phyloP scores from a whole-genome alignment of 257 asterid genomes.

The Solanum phureja region DNA sequence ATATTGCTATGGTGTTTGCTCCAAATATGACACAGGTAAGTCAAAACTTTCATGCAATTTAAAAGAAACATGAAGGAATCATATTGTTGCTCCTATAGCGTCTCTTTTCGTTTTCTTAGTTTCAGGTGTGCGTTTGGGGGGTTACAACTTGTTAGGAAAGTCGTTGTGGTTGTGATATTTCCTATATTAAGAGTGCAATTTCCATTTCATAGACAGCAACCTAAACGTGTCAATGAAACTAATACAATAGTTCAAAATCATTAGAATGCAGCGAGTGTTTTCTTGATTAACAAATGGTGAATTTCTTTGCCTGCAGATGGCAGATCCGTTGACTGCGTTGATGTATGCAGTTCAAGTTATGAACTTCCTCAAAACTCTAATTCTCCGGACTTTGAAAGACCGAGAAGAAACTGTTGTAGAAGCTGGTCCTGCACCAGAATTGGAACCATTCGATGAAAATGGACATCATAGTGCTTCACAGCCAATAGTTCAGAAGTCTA shows the following conservation, averaged over 20 bases:
- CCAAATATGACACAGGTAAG: slow-evolving; percentile 90
- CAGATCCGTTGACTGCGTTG: slow-evolving; percentile 64
- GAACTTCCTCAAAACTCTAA: slow-evolving; percentile 62
- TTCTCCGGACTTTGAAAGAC: slow-evolving; percentile 36
- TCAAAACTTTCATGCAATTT: background rate
- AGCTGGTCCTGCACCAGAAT: slow-evolving; percentile 13
- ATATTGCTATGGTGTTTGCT: slow-evolving; percentile 85
- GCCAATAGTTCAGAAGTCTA: background rate
- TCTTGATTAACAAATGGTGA: background rate
- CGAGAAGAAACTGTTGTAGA: slow-evolving; percentile 37
- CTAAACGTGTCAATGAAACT: background rate
- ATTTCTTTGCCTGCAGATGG: slow-evolving; percentile 38
- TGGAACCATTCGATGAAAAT: slow-evolving; percentile 41
- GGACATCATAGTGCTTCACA: slow-evolving; percentile 14
- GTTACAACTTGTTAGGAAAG: background rate
- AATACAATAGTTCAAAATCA: background rate
- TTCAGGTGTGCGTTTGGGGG: background rate
- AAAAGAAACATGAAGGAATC: background rate
- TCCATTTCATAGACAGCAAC: background rate
- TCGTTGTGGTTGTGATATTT: background rate
- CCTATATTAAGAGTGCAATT: background rate
- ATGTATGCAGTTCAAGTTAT: slow-evolving; percentile 69
- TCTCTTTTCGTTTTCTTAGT: background rate
- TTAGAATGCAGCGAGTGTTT: background rate
- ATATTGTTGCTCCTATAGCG: background rate